These are phyloP conservation scores for Hymenoscyphus occultus DNA, from an alignment of 2,329 filamentous ascomycete genomes.

Conservation along the genomic window DNA sequence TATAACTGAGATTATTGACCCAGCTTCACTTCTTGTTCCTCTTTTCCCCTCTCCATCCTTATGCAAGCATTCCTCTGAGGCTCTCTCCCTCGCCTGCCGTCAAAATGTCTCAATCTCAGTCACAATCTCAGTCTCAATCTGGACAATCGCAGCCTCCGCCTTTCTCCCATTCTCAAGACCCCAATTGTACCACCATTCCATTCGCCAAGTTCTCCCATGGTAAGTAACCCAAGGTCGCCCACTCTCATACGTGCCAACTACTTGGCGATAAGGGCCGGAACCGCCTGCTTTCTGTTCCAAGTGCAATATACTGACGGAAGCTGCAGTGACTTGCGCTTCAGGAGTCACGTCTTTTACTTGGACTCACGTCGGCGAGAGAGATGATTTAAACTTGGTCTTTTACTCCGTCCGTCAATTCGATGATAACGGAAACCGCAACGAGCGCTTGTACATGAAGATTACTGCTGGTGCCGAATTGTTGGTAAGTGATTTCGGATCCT, in stretches of 20 bases:
- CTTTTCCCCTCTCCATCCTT: background rate
- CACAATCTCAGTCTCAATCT: background rate
- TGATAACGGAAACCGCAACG: slow-evolving; percentile 23
- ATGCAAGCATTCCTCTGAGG: background rate
- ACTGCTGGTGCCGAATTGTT: slow-evolving; percentile 41
- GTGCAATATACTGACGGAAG: background rate
- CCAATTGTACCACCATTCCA: slow-evolving; percentile 25
- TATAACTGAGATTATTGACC: slow-evolving; percentile 3
- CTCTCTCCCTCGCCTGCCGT: background rate
- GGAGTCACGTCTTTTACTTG: slow-evolving; percentile 28
- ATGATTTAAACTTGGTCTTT: slow-evolving; percentile 32
- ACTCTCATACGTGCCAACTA: too few species aligned
- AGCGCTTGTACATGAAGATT: slow-evolving; percentile 38
- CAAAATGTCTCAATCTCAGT: slow-evolving; percentile 16
- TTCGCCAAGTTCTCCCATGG: slow-evolving; percentile 35
- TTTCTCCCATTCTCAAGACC: slow-evolving; percentile 17
- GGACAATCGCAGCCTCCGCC: slow-evolving; percentile 21
- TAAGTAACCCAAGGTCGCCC: background rate
- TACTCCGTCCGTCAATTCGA: slow-evolving; percentile 24
- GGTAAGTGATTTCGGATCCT: slow-evolving; percentile 36
- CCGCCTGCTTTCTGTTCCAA: background rate
- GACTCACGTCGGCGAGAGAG: slow-evolving; percentile 31
- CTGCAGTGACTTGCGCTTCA: slow-evolving; percentile 20
- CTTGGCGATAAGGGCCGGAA: too few species aligned
- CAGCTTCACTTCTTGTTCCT: slow-evolving; percentile 4